Percentiles rank a stretch among this genome's conserved stretches.
These are phyloP conservation scores for Ricinus communis DNA, from an alignment of 345 rosid genomes.

Conservation along the genomic window DNA sequence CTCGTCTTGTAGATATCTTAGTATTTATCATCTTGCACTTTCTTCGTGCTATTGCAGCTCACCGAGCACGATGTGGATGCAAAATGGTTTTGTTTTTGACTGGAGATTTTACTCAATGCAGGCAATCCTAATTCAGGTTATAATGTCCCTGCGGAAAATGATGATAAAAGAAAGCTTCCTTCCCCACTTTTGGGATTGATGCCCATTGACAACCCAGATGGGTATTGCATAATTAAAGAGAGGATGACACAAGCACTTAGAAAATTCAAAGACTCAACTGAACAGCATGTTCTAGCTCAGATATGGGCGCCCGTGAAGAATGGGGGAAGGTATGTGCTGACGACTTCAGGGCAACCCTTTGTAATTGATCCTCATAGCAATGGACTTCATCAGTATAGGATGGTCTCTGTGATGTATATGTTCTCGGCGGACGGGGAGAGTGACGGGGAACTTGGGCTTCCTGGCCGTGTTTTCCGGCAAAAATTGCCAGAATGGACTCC, in stretches of 20 bases:
- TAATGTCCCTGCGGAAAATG: conserved; percentile 38
- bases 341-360: conserved; percentile 93
- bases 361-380: conserved; percentile 67
- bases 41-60: too few species aligned
- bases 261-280: conserved; percentile 76
- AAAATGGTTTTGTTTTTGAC: conserved; percentile 19
- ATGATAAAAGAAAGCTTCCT: conserved; percentile 37
- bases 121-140: conserved; percentile 47
- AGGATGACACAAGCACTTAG: conserved; percentile 86
- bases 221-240: conserved; percentile 62
- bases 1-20: not conserved
- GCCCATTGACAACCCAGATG: conserved; percentile 65
- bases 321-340: conserved; percentile 57
- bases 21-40: too few species aligned
- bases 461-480: conserved; percentile 86
- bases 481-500: conserved; percentile 96
- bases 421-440: conserved; percentile 75
- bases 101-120: conserved; percentile 27
- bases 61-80: too few species aligned
- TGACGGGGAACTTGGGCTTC: conserved; percentile 78
- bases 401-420: conserved; percentile 71
- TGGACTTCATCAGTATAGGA: conserved; percentile 84
- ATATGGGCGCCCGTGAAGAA: conserved; percentile 86
- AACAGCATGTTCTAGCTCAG: conserved; percentile 81
- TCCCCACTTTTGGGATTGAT: conserved; percentile 48